These are phyloP conservation scores for Arabidopsis thaliana DNA, from an alignment of 345 rosid genomes.

Conservation along the genomic window DNA sequence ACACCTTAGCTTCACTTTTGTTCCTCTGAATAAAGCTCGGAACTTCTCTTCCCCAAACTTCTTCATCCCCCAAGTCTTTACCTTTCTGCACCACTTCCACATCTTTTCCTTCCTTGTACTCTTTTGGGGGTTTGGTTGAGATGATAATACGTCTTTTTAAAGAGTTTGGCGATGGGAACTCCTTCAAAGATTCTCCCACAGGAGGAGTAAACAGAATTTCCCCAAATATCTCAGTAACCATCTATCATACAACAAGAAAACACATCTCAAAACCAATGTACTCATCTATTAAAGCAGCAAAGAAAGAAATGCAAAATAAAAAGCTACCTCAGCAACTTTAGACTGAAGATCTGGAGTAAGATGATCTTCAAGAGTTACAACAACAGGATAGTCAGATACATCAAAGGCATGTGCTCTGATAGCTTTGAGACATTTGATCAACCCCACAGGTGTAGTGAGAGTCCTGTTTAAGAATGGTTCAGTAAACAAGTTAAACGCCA, in stretches of 20 bases:
- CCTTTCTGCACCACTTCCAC: slow-evolving; percentile 49
- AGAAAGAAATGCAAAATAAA: slow-evolving; percentile 6
- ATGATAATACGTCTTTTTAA: slow-evolving; percentile 64
- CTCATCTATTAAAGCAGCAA: background rate
- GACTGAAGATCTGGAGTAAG: slow-evolving; percentile 81
- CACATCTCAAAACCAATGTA: slow-evolving; percentile 12
- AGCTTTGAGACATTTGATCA: slow-evolving; percentile 68
- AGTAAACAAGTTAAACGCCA: slow-evolving; percentile 7
- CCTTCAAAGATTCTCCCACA: slow-evolving; percentile 61
- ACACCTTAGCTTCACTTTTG: slow-evolving; percentile 29
- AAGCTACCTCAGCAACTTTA: slow-evolving; percentile 75
- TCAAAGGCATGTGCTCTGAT: slow-evolving; percentile 76
- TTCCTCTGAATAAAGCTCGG: slow-evolving; percentile 49
- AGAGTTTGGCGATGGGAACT: slow-evolving; percentile 75
- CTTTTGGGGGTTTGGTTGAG: slow-evolving; percentile 91
- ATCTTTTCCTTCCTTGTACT: slow-evolving; percentile 53
- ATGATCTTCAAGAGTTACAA: slow-evolving; percentile 88
- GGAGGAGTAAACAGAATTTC: slow-evolving; percentile 74
- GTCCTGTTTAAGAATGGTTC: slow-evolving; percentile 57
- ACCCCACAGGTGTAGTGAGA: slow-evolving; percentile 74
- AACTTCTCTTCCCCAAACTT: slow-evolving; percentile 84
- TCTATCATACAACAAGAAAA: slow-evolving; percentile 52
- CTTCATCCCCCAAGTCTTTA: slow-evolving; percentile 57
- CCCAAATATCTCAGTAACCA: slow-evolving; percentile 78
- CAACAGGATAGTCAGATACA: slow-evolving; percentile 77